Evolutionary conservation across 257 asterid genomes (phyloP).

Genomic region (Pogostemon cablin): DNA sequence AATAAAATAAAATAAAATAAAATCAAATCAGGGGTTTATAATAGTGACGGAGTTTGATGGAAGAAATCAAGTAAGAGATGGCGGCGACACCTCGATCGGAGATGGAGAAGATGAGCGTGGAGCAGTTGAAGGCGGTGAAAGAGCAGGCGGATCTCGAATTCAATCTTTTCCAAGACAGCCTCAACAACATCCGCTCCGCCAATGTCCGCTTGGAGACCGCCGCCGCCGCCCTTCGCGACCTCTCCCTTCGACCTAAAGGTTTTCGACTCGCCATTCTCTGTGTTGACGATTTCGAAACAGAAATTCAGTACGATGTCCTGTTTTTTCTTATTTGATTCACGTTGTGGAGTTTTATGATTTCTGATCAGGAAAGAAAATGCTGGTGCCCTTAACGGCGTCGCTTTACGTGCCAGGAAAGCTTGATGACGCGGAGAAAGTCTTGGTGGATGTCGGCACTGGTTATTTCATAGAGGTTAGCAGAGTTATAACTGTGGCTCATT

Average conservation of each 20-base stretch:
- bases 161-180: constrained; percentile 83
- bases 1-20: neutral
- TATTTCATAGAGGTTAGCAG: constrained; percentile 78
- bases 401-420: constrained; percentile 82
- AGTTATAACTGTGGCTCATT: neutral
- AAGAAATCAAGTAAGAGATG: constrained; percentile 24
- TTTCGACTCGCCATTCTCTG: neutral
- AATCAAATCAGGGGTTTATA: neutral
- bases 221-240: constrained; percentile 80
- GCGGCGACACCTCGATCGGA: constrained; percentile 55
- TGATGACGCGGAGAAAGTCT: constrained; percentile 86
- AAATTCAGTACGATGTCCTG: neutral
- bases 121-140: constrained; percentile 74
- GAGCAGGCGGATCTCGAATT: constrained; percentile 87
- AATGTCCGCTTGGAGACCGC: constrained; percentile 81
- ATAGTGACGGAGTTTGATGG: neutral
- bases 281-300: neutral
- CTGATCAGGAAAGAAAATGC: constrained; percentile 72
- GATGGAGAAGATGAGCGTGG: constrained; percentile 72
- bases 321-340: neutral
- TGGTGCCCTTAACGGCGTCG: constrained; percentile 91
- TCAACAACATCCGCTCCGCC: constrained; percentile 82
- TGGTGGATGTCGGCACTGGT: constrained; percentile 96
- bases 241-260: constrained; percentile 85
- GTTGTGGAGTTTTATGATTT: neutral